A percentile compares a stretch with the other conserved stretches of the same genome.
These are phyloP conservation scores for Aegilops sharonensis DNA, from an alignment of 176 grass and related monocot genomes.

Conservation along the genomic window DNA sequence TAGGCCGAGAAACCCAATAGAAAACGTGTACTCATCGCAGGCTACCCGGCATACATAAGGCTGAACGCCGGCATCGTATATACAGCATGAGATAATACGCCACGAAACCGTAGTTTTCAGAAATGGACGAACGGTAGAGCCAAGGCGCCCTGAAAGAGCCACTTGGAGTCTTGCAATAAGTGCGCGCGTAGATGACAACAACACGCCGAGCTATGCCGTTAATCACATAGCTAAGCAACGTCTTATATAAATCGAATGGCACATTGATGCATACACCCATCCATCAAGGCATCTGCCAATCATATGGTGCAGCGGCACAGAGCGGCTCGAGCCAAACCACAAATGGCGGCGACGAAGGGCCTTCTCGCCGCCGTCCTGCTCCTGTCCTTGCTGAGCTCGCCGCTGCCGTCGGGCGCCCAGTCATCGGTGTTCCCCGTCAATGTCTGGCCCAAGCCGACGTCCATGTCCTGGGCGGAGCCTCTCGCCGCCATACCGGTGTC, in stretches of 20 bases:
- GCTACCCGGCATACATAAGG: background rate
- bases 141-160: conserved; percentile 10
- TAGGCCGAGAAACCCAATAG: background rate
- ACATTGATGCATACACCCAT: background rate
- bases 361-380: background rate
- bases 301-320: background rate
- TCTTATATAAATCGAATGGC: background rate
- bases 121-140: background rate
- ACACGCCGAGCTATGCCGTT: background rate
- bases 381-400: conserved; percentile 20
- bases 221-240: background rate
- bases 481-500: conserved; percentile 51
- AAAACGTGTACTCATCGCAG: background rate
- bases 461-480: conserved; percentile 65
- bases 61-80: conserved; percentile 16
- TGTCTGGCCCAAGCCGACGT: conserved; percentile 80
- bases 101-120: background rate
- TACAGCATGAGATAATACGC: background rate
- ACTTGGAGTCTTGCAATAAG: conserved; percentile 29
- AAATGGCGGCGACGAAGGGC: conserved; percentile 12
- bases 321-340: background rate
- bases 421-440: conserved; percentile 50
- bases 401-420: background rate
- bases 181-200: background rate
- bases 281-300: background rate